Percentiles rank a stretch among this genome's conserved stretches.
These are phyloP conservation scores for Entomophthora muscae DNA, from an alignment of 371 early-diverging fungal genomes.

Conservation along the genomic window DNA sequence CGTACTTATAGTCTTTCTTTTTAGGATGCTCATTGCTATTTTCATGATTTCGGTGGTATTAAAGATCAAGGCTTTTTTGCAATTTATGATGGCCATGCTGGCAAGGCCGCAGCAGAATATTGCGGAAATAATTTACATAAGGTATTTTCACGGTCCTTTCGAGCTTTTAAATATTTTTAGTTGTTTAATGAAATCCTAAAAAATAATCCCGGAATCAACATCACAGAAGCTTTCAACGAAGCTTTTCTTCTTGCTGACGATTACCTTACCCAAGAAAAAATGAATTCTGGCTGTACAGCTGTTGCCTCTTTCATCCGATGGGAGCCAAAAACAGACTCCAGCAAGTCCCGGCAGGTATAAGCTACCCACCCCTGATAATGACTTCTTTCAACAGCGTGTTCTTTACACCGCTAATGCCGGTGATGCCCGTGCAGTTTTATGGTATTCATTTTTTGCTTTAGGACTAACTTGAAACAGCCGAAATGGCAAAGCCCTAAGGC, in stretches of 20 bases:
- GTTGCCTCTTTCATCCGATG: constrained; percentile 57
- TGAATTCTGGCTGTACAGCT: constrained; percentile 82
- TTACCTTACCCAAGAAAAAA: constrained; percentile 50
- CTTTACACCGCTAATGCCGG: constrained; percentile 92
- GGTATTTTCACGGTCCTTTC: no score
- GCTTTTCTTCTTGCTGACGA: constrained; percentile 70
- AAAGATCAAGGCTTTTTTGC: constrained; percentile 82
- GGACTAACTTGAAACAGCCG: no score
- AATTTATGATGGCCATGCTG: constrained; percentile 96
- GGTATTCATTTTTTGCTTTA: no score
- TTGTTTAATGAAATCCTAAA: constrained; percentile 30
- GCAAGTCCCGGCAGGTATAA: not conserved
- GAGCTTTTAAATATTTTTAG: no score
- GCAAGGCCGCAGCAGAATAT: constrained; percentile 88
- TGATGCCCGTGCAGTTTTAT: constrained; percentile 84
- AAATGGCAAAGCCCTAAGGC: constrained; percentile 61
- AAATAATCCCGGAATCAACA: constrained; percentile 24
- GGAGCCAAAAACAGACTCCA: constrained; percentile 17
- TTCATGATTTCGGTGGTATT: constrained; percentile 60
- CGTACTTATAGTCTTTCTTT: constrained; percentile 14
- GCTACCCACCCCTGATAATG: not conserved
- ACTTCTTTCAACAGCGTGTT: constrained; percentile 36
- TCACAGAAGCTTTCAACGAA: constrained; percentile 68
- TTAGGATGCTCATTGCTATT: constrained; percentile 72
- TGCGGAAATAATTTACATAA: constrained; percentile 80